Conservation (phyloP, 106 monocot species). For the Phalaenopsis equestris region DNA sequence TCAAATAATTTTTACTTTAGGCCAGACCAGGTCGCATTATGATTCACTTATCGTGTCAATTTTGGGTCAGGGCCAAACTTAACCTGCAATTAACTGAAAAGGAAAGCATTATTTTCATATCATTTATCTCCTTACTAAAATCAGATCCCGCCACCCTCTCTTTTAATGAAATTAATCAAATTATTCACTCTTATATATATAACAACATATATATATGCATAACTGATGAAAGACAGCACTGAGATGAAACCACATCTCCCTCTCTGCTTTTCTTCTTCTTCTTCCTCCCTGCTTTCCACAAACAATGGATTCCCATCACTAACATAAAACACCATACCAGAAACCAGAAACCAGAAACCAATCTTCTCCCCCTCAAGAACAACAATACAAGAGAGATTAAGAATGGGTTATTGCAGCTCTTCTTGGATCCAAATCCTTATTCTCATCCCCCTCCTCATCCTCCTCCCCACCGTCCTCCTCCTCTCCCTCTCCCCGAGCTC, state of each 20-base stretch:
- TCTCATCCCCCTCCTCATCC: slow-evolving; percentile 7
- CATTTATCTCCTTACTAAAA: too few species aligned
- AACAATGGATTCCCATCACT: background rate
- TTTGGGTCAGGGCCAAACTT: background rate
- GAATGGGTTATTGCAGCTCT: background rate
- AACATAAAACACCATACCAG: background rate
- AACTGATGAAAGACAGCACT: background rate
- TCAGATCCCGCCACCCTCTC: background rate
- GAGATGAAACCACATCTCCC: background rate
- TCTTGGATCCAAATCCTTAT: background rate
- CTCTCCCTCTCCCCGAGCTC: background rate
- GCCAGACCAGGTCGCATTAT: too few species aligned
- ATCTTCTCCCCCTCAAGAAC: too few species aligned
- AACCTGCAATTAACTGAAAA: background rate
- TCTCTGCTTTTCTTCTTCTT: background rate
- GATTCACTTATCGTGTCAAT: too few species aligned
- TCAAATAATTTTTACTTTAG: too few species aligned
- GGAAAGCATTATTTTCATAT: background rate
- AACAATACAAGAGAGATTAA: background rate
- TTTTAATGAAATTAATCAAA: background rate
- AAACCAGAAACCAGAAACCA: background rate
- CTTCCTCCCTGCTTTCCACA: background rate
- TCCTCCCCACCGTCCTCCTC: slow-evolving; percentile 7
- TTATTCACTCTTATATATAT: too few species aligned
- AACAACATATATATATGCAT: too few species aligned